These are phyloP conservation scores for Plasmopara halstedii DNA, from an alignment of 352 stramenopile species.

Conservation along the genomic window DNA sequence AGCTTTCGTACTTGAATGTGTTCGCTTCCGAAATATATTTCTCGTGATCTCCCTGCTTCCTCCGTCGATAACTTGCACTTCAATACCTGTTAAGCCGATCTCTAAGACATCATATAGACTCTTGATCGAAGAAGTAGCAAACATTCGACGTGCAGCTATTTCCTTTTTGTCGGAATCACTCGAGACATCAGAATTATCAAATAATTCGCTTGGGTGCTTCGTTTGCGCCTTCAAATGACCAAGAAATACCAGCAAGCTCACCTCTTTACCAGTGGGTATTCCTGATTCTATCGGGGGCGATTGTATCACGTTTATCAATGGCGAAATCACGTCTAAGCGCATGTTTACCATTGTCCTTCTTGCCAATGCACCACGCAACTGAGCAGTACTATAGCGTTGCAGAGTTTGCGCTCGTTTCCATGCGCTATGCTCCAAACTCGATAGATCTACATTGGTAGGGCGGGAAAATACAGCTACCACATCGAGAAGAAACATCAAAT, in stretches of 20 bases:
- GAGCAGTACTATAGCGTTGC: conserved; percentile 66
- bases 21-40: conserved; percentile 13
- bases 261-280: conserved; percentile 18
- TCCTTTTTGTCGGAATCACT: conserved; percentile 3
- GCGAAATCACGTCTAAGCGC: conserved; percentile 72
- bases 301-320: conserved; percentile 65
- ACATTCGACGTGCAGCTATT: conserved; percentile 5
- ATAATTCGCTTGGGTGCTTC: conserved; percentile 24
- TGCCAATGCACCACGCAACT: conserved; percentile 60
- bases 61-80: conserved; percentile 56
- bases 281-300: conserved; percentile 21
- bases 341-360: conserved; percentile 66
- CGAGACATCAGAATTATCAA: conserved; percentile 7
- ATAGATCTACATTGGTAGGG: conserved; percentile 69
- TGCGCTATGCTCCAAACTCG: conserved; percentile 56
- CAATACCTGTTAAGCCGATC: conserved; percentile 67
- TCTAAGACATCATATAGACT: conserved; percentile 75
- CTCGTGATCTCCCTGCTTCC: conserved; percentile 4
- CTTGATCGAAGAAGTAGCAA: conserved; percentile 21
- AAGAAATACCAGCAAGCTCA: conserved; percentile 63
- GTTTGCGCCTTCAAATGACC: conserved; percentile 66
- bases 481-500: conserved; percentile 64
- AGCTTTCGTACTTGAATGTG: conserved; percentile 14
- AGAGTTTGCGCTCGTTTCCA: conserved; percentile 69
- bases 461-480: conserved; percentile 63